Base-by-base conservation (phyloP, 2,329 filamentous ascomycete genomes). In the Stemphylium lycopersici region DNA sequence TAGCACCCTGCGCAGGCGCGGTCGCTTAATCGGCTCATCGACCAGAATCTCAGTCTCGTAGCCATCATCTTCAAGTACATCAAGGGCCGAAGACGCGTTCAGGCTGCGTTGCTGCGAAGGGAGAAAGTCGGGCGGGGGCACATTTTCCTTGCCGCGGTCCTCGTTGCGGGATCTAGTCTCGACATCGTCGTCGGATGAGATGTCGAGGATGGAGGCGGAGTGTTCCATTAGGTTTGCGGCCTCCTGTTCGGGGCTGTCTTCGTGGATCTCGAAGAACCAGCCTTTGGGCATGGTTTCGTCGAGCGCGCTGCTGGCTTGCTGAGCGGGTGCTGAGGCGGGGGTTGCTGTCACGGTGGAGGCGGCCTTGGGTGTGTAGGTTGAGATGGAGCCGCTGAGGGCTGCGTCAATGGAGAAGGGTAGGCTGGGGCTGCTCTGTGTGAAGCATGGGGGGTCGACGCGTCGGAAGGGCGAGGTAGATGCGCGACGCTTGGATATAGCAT, bases 261-360 rank as follows among this genome's bases (percentile, higher is more conserved):
- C 91, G 72, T 97, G 88, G 68, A 99, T 98, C 55, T 93, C 90
- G 71, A 99, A 98, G 79, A 89, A 89, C 93, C 92, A 97, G 55
- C 75, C 72, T 54, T 81, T 83, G 18, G 81, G 78, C 77, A 80
- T 78, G 53, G 83, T 83, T 31, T 85, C 82, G 70, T 89, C 84
- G 32, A 72, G 52, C 6, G 64, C 40, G 3, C 65, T 63, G 3
- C 65, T 63, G 29, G 55, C 58, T 43, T 63, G 50, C 31, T 54
- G 59, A 18, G 31, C 52, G 24, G 32, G 83, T 37, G 69, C 61
- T 52, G 62, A 70, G 24, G 37, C 54, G 54, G 73, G 61, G n/a
- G 70, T 69, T 48, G 71, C 60, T 2, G 71, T 61, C 12, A 71
- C 63, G n/a, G 61, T 57, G 20, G 70, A 62, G 18, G 68, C 51